Conservation (phyloP, 352 stramenopile species). For the Globisporangium cylindrosporum region DNA sequence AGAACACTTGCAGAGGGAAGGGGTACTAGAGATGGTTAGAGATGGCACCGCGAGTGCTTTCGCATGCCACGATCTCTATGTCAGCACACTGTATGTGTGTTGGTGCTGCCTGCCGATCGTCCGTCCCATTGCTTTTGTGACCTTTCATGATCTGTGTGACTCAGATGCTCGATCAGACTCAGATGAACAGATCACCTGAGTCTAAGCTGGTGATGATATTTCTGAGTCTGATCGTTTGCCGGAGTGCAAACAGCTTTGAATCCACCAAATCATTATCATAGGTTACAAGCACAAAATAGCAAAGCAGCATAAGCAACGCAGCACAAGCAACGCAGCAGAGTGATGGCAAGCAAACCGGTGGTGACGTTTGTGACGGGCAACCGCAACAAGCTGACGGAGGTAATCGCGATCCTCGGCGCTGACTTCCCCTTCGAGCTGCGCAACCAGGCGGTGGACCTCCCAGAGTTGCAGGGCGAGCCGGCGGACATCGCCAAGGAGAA, state of each 20-base stretch:
- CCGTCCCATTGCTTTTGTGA: slow-evolving; percentile 2
- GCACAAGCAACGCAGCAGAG: background rate
- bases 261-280: background rate
- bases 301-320: background rate
- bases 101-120: background rate
- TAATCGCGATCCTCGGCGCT: slow-evolving; percentile 74
- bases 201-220: background rate
- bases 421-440: slow-evolving; percentile 91
- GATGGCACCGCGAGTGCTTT: background rate
- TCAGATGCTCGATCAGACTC: background rate
- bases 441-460: slow-evolving; percentile 94
- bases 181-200: background rate
- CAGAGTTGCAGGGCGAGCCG: slow-evolving; percentile 96
- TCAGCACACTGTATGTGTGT: too few relatives aligned
- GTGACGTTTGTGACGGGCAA: slow-evolving; percentile 83
- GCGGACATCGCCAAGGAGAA: slow-evolving; percentile 94
- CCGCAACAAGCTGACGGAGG: slow-evolving; percentile 82
- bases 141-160: slow-evolving; percentile 9
- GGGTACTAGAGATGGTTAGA: background rate
- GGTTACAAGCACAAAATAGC: background rate
- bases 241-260: background rate
- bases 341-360: slow-evolving; percentile 30
- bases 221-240: background rate
- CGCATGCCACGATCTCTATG: background rate
- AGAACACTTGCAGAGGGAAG: background rate